Conservation (phyloP, 1,284 basidiomycete species). For the Somion occarium region DNA sequence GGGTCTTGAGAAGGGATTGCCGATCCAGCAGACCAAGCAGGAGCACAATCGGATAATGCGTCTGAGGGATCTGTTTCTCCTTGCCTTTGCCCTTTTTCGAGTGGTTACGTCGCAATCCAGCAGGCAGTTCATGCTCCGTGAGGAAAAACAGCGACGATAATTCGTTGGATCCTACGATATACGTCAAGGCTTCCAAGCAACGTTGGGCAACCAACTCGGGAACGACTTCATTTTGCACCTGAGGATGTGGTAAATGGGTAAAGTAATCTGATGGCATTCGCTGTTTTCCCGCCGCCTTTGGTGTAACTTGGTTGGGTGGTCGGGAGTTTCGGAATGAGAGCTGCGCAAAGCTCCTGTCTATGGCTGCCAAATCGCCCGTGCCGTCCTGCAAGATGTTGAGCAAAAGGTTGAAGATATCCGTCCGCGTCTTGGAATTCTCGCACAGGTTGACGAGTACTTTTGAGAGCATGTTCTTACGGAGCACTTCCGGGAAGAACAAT, state of each 20-base stretch:
- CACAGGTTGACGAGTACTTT: conserved; percentile 93
- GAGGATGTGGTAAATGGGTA: conserved; percentile 41
- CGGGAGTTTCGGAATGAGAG: conserved; percentile 78
- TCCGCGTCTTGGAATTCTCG: conserved; percentile 90
- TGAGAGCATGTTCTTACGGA: conserved; percentile 82
- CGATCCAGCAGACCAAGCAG: conserved; percentile 84
- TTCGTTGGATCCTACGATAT: conserved; percentile 83
- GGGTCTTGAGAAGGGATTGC: conserved; percentile 77
- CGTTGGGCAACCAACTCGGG: conserved; percentile 91
- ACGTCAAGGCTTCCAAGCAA: conserved; percentile 84
- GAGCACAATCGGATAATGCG: conserved; percentile 87
- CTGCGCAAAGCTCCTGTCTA: conserved; percentile 93
- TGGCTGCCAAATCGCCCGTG: conserved; percentile 85
- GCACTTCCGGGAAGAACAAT: conserved; percentile 93
- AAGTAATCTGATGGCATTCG: conserved; percentile 52
- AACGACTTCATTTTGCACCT: conserved; percentile 76
- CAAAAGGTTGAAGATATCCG: conserved; percentile 90
- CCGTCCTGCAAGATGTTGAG: conserved; percentile 94
- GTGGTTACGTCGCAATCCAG: conserved; percentile 61
- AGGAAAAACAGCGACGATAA: conserved; percentile 88
- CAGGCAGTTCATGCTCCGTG: conserved; percentile 86
- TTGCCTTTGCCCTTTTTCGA: conserved; percentile 92
- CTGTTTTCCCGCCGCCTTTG: conserved; percentile 70
- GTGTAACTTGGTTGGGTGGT: conserved; percentile 45
- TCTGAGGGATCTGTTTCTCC: conserved; percentile 76